phyloP scores from a whole-genome alignment of 176 grass and related monocot species.

The Triticum timopheevii region DNA sequence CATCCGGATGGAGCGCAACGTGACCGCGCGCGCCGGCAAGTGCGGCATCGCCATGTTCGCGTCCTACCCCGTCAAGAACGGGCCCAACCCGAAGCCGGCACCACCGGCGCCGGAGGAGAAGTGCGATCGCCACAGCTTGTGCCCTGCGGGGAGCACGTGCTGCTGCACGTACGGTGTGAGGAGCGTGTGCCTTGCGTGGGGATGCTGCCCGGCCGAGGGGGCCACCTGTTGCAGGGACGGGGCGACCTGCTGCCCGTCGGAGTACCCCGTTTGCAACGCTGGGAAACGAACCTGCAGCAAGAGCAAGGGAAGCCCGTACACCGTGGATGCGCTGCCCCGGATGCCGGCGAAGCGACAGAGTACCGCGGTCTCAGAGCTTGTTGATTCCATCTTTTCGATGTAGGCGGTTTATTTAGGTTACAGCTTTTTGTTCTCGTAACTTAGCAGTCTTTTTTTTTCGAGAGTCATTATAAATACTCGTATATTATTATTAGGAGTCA shows the following conservation, averaged over 20 bases:
- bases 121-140: slow-evolving; percentile 50
- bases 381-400: neutral
- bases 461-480: no score
- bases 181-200: slow-evolving; percentile 54
- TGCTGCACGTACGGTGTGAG: slow-evolving; percentile 65
- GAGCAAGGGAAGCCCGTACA: slow-evolving; percentile 48
- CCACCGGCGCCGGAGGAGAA: slow-evolving; percentile 5
- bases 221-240: slow-evolving; percentile 62
- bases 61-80: slow-evolving; percentile 58
- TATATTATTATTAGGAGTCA: no score
- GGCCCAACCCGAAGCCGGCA: slow-evolving; percentile 42
- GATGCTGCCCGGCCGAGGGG: slow-evolving; percentile 59
- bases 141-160: slow-evolving; percentile 54
- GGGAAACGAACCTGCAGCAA: slow-evolving; percentile 34
- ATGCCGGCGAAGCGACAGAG: slow-evolving; percentile 33
- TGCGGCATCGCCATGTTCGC: slow-evolving; percentile 68
- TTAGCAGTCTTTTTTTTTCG: no score
- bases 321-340: slow-evolving; percentile 40
- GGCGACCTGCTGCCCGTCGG: slow-evolving; percentile 61
- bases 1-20: slow-evolving; percentile 62
- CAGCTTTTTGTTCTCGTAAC: no score
- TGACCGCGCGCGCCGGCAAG: slow-evolving; percentile 30
- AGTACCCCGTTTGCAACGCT: slow-evolving; percentile 53
- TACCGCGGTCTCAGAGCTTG: neutral
- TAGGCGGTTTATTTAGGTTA: neutral